Base-by-base conservation (phyloP, 1,139 yeast species). In the Blastobotrys capitulatus region DNA sequence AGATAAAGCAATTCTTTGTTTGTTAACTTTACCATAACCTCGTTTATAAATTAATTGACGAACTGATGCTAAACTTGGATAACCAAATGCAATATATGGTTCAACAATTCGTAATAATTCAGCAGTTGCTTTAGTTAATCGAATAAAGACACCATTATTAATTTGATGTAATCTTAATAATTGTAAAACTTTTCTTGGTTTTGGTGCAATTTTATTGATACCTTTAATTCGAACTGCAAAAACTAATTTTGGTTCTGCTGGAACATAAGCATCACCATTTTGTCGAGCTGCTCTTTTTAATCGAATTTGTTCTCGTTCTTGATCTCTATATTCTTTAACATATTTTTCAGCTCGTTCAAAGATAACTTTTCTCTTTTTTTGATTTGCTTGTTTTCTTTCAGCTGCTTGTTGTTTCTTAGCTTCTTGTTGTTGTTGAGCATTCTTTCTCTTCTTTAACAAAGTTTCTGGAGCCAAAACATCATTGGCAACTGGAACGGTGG, bases 171-270 rank as follows among this genome's bases (percentile, higher is more conserved):
- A 86, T 82, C 99, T 88, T 76, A 92, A 82, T 72, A 92, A 84
- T 81, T 92, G 98, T 76, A 92, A 79, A 67, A 92, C 96, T 90
- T 92, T 92, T 86, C 98, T 89, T 82, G 98, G 97, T 87, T 92
- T 92, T 72, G 99, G 99, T 70, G 98, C 90, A 68, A 94, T 90
- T 86, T 92, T 92, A 90, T 82, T 88, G 76, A 94, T 88, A 92
- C 98, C 98, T 94, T 92, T 94, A 84, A 92, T 92, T 86, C 99
- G 92, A 75, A 92, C 82, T 71, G 92, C 95, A 75, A 92, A 90
- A 66, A 88, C 96, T 70, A 94, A 86, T 79, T 89, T 90, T 71
- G 87, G 82, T 83, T 92, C 95, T 73, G 96, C 97, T 71, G 89
- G 95, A 69, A 92, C 97, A 81, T 84, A 92, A 50, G 62, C 48